These are phyloP conservation scores for Kodamaea kaohsiungensis DNA, from an alignment of 805 yeast species.

Conservation along the genomic window DNA sequence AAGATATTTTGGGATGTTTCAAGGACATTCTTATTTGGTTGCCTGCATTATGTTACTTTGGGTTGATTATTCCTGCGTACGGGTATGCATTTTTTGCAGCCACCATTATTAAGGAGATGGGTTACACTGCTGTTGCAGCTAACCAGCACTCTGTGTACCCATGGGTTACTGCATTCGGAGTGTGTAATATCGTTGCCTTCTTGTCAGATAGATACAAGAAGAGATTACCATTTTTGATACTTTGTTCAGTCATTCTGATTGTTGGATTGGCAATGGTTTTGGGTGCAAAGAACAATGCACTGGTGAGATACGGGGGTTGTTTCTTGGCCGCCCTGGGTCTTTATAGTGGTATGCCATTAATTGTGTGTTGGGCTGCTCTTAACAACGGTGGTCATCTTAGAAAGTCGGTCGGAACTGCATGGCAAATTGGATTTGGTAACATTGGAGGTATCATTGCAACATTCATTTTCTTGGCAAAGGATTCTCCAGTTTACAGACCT, in stretches of 20 bases:
- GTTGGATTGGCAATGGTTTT: constrained; percentile 59
- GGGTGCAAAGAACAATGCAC: constrained; percentile 41
- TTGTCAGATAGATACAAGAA: constrained; percentile 47
- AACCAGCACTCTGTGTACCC: constrained; percentile 85
- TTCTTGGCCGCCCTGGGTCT: constrained; percentile 60
- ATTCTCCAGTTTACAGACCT: constrained; percentile 58
- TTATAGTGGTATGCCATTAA: constrained; percentile 66
- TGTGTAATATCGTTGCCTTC: constrained; percentile 61
- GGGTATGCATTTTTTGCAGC: constrained; percentile 77
- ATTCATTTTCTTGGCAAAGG: constrained; percentile 52
- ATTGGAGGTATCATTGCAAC: constrained; percentile 71
- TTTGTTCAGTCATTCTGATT: constrained; percentile 40
- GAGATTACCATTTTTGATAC: constrained; percentile 49
- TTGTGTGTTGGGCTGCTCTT: constrained; percentile 66
- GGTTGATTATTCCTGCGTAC: constrained; percentile 69
- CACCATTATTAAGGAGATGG: constrained; percentile 59
- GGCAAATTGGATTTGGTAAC: constrained; percentile 71
- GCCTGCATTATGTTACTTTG: constrained; percentile 63
- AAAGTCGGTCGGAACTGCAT: constrained; percentile 58
- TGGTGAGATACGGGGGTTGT: constrained; percentile 59
- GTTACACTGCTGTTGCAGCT: constrained; percentile 69
- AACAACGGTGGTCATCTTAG: constrained; percentile 65
- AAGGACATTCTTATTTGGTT: constrained; percentile 61
- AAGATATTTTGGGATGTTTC: constrained; percentile 50
- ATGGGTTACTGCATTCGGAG: constrained; percentile 75